Percentiles rank a stretch among this genome's conserved stretches.
Evolutionary conservation across 768 basidiomycete genomes (phyloP).

Genomic region (Boletus tomentosulus): DNA sequence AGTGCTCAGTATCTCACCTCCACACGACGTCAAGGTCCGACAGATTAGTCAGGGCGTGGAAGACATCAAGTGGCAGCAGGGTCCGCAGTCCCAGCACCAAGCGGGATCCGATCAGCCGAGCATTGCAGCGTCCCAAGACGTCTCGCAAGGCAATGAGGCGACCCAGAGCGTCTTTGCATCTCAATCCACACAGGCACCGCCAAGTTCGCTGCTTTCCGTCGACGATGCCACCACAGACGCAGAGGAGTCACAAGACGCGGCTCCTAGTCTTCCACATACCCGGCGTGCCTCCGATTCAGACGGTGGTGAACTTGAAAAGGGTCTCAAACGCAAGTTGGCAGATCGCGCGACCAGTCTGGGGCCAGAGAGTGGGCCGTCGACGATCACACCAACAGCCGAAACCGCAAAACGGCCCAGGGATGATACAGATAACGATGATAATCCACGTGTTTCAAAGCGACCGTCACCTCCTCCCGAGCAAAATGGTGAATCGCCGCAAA

Average conservation of each 20-base stretch:
- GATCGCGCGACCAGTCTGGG: conserved; percentile 66
- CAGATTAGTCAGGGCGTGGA: conserved; percentile 79
- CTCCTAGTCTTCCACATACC: conserved; percentile 22
- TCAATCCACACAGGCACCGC: conserved; percentile 7
- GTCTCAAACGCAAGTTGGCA: conserved; percentile 63
- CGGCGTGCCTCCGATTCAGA: conserved; percentile 43
- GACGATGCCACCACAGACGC: conserved; percentile 26
- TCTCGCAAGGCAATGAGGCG: conserved; percentile 6
- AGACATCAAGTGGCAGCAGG: conserved; percentile 68
- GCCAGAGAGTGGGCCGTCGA: conserved; percentile 33
- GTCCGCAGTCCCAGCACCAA: conserved; percentile 12
- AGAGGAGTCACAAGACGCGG: conserved; percentile 28
- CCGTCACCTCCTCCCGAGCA: conserved; percentile 69
- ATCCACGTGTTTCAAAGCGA: conserved; percentile 55
- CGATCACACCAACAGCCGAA: conserved; percentile 28
- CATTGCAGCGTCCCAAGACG: conserved; percentile 4
- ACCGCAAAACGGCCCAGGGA: conserved; percentile 58
- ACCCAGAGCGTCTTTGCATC: conserved; percentile 14
- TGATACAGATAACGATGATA: conserved; percentile 57
- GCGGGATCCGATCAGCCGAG: conserved; percentile 3
- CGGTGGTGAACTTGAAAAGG: conserved; percentile 49
- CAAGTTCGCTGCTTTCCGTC: conserved; percentile 15
- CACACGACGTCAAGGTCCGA: conserved; percentile 71
- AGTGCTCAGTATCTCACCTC: conserved; percentile 54
- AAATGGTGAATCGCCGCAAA: conserved; percentile 16